Conservation (phyloP, 1,139 yeast genomes). For the Taiozyma sp. region DNA sequence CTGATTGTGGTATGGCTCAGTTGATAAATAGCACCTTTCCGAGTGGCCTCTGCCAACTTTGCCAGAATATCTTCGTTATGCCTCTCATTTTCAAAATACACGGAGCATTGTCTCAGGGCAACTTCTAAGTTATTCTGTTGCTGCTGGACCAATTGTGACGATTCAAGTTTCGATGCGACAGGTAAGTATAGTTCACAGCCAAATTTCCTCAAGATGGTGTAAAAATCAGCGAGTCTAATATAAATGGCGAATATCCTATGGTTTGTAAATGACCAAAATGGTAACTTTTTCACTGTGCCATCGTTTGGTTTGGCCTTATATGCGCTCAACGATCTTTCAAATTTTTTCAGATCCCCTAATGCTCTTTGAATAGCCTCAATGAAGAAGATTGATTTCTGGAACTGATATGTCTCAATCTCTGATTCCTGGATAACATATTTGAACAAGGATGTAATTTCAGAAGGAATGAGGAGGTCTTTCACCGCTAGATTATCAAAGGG, state of each 20-base stretch:
- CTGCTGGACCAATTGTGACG: conserved; percentile 36
- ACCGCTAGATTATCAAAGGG: conserved; percentile 26
- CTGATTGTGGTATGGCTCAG: conserved; percentile 33
- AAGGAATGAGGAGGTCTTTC: conserved; percentile 30
- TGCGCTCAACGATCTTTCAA: conserved; percentile 5
- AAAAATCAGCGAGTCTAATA: conserved; percentile 42
- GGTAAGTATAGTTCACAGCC: conserved; percentile 43
- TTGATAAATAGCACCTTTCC: conserved; percentile 39
- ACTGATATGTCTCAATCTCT: conserved; percentile 4
- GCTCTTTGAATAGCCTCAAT: conserved; percentile 15
- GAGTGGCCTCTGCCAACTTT: conserved; percentile 42
- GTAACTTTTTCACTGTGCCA: conserved; percentile 24
- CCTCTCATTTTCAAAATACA: conserved; percentile 40
- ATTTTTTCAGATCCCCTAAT: conserved; percentile 6
- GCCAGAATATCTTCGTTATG: conserved; percentile 52
- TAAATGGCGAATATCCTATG: conserved; percentile 46
- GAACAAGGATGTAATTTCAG: conserved; percentile 28
- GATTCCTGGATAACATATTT: conserved; percentile 23
- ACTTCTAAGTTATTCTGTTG: conserved; percentile 16
- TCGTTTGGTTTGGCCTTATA: conserved; percentile 18
- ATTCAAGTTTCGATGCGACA: conserved; percentile 36
- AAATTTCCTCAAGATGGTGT: conserved; percentile 38
- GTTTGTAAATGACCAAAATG: conserved; percentile 37
- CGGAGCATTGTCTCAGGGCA: conserved; percentile 36
- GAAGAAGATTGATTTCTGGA: conserved; percentile 11